Evolutionary conservation across 441 rosid species (phyloP).

Genomic region (Lepidium campestre): DNA sequence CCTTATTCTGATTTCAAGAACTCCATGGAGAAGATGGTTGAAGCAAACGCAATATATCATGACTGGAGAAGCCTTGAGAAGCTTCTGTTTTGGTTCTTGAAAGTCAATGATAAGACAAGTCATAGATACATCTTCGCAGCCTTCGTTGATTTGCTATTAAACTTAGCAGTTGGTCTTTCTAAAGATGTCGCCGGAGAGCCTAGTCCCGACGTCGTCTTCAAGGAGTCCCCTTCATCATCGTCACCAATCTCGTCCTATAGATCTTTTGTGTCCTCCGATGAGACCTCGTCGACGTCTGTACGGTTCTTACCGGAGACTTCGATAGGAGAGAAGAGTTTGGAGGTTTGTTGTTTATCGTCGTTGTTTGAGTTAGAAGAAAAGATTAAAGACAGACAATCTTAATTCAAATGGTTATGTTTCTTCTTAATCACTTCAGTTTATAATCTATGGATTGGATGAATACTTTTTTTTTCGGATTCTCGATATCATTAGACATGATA

Average conservation of each 20-base stretch:
- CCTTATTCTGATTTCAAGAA: slow-evolving; percentile 50
- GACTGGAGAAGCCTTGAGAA: slow-evolving; percentile 54
- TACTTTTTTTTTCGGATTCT: neutral
- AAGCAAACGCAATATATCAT: slow-evolving; percentile 35
- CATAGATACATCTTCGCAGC: slow-evolving; percentile 51
- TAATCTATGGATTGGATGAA: neutral
- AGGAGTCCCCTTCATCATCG: slow-evolving; percentile 38
- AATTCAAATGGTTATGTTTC: neutral
- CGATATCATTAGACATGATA: neutral
- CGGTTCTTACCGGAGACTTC: slow-evolving; percentile 12
- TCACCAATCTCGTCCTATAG: slow-evolving; percentile 40
- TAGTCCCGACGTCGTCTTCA: slow-evolving; percentile 29
- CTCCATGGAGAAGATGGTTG: slow-evolving; percentile 64
- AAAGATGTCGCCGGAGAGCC: slow-evolving; percentile 14
- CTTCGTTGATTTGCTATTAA: slow-evolving; percentile 45
- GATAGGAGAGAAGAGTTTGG: slow-evolving; percentile 1
- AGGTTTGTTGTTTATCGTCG: slow-evolving; percentile 18
- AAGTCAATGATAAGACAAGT: slow-evolving; percentile 40
- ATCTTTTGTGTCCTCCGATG: slow-evolving; percentile 41
- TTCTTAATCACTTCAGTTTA: neutral
- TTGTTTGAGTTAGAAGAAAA: slow-evolving; percentile 24
- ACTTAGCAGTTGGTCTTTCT: slow-evolving; percentile 22
- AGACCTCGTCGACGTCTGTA: slow-evolving; percentile 27
- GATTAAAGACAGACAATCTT: slow-evolving; percentile 3
- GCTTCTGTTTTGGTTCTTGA: slow-evolving; percentile 51